A percentile compares a stretch with the other conserved stretches of the same genome.
Evolutionary conservation across 1,284 basidiomycete species (phyloP).

Genomic region (Cronartium quercuum): DNA sequence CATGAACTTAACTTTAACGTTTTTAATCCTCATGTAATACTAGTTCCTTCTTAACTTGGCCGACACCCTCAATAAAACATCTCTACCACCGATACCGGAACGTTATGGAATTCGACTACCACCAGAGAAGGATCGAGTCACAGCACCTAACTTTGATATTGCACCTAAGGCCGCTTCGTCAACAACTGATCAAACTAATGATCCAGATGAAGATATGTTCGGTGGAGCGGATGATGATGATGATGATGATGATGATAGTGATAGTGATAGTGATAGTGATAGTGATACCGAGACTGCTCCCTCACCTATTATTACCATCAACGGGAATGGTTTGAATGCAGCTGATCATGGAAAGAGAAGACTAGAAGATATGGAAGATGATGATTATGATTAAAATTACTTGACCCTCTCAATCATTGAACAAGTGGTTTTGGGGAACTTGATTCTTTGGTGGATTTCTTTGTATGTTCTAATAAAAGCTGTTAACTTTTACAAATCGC

Average conservation of each 20-base stretch:
- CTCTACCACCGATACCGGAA: conserved; percentile 87
- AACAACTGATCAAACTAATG: conserved; percentile 57
- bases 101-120: conserved; percentile 89
- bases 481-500: too few species aligned
- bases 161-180: conserved; percentile 77
- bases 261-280: conserved; percentile 37
- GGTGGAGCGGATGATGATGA: conserved; percentile 62
- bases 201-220: conserved; percentile 69
- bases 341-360: conserved; percentile 38
- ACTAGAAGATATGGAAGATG: conserved; percentile 60
- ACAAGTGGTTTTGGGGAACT: neutral
- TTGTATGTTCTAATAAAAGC: too few species aligned
- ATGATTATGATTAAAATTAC: conserved; percentile 63
- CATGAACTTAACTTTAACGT: neutral
- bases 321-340: conserved; percentile 14
- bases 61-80: conserved; percentile 78
- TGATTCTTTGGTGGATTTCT: too few species aligned
- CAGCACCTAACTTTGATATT: conserved; percentile 85
- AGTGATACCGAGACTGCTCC: conserved; percentile 40
- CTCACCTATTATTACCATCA: conserved; percentile 34
- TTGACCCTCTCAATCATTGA: neutral
- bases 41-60: conserved; percentile 85
- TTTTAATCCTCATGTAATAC: neutral
- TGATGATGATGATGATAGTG: conserved; percentile 42
- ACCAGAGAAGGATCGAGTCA: conserved; percentile 71